These are phyloP conservation scores for Monilinia vaccinii-corymbosi DNA, from an alignment of 2,329 filamentous ascomycete species.

Conservation along the genomic window DNA sequence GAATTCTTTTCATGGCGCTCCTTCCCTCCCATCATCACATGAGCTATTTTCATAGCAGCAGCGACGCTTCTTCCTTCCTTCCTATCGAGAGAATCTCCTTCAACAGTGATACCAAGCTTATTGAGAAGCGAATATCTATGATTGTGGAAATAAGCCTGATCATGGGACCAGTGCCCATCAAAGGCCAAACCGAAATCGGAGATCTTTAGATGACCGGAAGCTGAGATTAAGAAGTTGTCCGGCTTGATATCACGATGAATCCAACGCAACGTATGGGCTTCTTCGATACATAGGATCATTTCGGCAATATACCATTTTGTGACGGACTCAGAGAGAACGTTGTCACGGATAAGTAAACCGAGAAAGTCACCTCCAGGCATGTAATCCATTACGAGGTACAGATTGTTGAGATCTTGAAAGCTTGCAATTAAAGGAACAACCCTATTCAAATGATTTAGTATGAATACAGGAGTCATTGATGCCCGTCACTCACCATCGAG, in stretches of 20 bases:
- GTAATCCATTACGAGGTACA: constrained; percentile 97
- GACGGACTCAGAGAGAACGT: constrained; percentile 67
- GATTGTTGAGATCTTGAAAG: constrained; percentile 74
- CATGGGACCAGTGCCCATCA: constrained; percentile 90
- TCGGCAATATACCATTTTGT: constrained; percentile 86
- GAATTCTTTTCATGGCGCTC: constrained; percentile 33
- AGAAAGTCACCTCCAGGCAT: constrained; percentile 96
- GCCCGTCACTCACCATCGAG: constrained; percentile 52
- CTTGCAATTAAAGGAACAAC: constrained; percentile 79
- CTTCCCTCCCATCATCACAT: constrained; percentile 33
- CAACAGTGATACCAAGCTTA: constrained; percentile 64
- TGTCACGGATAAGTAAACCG: constrained; percentile 74
- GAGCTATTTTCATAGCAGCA: constrained; percentile 32
- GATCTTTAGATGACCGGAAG: constrained; percentile 85
- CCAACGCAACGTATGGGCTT: constrained; percentile 77
- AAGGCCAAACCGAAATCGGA: constrained; percentile 95
- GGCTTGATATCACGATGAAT: constrained; percentile 96
- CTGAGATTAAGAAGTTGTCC: constrained; percentile 89
- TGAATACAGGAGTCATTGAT: background rate
- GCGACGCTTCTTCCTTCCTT: constrained; percentile 40
- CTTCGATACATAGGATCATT: constrained; percentile 92
- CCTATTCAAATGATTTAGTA: constrained; percentile 36
- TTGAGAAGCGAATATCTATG: constrained; percentile 71
- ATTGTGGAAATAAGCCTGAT: constrained; percentile 75
- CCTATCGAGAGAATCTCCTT: constrained; percentile 65